phyloP scores from a whole-genome alignment of 805 yeast species.

The Kuraishia ogatae region DNA sequence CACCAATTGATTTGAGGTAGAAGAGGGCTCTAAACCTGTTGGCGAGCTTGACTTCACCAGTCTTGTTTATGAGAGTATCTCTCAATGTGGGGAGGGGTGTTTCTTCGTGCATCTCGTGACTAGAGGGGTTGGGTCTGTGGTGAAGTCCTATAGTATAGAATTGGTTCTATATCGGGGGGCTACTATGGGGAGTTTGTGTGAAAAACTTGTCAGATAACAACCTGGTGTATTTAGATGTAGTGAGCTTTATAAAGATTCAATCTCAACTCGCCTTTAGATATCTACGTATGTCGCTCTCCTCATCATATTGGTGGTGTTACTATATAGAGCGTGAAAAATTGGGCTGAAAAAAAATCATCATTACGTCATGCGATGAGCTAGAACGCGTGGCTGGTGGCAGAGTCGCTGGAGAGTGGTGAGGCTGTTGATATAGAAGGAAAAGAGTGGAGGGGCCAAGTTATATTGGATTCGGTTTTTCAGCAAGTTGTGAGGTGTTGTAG shows the following conservation, averaged over 20 bases:
- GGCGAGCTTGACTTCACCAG: constrained; percentile 69
- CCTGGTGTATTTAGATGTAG: no score
- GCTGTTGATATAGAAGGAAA: no score
- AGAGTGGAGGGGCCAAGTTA: neutral
- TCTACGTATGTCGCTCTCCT: no score
- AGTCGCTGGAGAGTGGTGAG: neutral
- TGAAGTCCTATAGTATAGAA: neutral
- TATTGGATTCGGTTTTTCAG: no score
- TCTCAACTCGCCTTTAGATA: no score
- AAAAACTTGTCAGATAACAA: no score
- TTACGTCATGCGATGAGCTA: neutral
- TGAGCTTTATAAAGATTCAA: no score
- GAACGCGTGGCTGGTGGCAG: neutral
- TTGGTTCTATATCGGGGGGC: no score
- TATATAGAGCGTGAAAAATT: neutral
- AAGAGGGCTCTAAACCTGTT: constrained; percentile 90
- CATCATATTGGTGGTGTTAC: no score
- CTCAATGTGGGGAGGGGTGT: constrained; percentile 54
- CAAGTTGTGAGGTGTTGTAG: no score
- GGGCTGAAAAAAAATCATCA: neutral
- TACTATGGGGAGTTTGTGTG: no score
- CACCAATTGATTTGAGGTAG: constrained; percentile 80
- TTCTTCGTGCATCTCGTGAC: constrained; percentile 17
- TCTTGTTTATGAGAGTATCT: constrained; percentile 56
- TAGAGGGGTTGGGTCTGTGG: neutral